phyloP scores from a whole-genome alignment of 805 yeast genomes.

The Helenozyma rhizophorensis region DNA sequence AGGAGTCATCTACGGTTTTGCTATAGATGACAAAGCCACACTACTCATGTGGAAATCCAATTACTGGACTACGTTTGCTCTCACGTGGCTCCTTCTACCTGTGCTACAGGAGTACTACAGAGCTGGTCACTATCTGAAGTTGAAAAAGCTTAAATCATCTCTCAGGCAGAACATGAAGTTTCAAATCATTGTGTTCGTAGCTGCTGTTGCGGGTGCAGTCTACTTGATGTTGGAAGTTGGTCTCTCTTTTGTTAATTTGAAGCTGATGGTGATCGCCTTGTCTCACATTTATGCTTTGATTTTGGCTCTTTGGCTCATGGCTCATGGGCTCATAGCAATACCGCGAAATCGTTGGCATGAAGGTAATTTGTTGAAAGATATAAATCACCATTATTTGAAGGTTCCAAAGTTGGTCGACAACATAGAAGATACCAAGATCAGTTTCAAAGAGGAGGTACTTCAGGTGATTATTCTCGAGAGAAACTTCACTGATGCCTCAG shows the following conservation, averaged over 20 bases:
- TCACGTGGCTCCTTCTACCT: constrained; percentile 78
- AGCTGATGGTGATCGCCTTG: constrained; percentile 65
- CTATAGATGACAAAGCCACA: constrained; percentile 17
- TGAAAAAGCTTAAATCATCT: constrained; percentile 51
- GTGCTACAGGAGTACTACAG: constrained; percentile 67
- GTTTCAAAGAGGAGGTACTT: constrained; percentile 59
- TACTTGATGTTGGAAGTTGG: constrained; percentile 57
- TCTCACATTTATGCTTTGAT: constrained; percentile 74
- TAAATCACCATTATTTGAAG: constrained; percentile 43
- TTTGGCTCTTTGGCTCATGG: constrained; percentile 77
- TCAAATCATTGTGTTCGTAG: constrained; percentile 52
- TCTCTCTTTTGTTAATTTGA: constrained; percentile 50
- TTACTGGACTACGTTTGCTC: constrained; percentile 75
- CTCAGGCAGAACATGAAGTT: constrained; percentile 52
- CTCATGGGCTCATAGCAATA: constrained; percentile 69
- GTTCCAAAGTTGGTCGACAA: constrained; percentile 58
- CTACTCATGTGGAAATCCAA: constrained; percentile 66
- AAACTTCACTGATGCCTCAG: constrained; percentile 30
- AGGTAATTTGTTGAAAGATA: constrained; percentile 25
- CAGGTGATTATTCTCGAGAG: constrained; percentile 51
- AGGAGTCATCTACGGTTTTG: constrained; percentile 36
- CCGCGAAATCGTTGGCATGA: constrained; percentile 49
- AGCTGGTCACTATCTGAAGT: constrained; percentile 57
- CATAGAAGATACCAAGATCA: constrained; percentile 57
- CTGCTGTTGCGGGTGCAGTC: constrained; percentile 50